These are phyloP conservation scores for Licmophora abbreviata DNA, from an alignment of 108 stramenopile genomes.

Conservation along the genomic window DNA sequence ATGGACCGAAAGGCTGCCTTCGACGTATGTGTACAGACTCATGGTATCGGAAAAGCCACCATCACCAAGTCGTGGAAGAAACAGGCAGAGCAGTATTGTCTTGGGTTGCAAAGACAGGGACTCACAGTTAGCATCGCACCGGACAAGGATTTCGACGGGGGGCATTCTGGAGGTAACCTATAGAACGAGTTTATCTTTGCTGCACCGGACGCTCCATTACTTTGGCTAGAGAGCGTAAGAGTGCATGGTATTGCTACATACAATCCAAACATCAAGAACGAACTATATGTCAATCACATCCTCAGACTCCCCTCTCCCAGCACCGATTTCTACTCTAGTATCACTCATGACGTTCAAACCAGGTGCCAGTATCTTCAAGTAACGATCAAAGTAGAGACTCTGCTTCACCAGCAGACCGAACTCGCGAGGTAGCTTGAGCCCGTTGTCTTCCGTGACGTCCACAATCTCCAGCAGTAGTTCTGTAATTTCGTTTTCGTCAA, in stretches of 20 bases:
- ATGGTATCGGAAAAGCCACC: slow-evolving; percentile 88
- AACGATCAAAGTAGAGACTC: slow-evolving; percentile 94
- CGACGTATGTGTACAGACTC: slow-evolving; percentile 86
- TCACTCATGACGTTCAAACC: slow-evolving; percentile 65
- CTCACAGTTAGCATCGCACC: slow-evolving; percentile 92
- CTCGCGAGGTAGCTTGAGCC: slow-evolving; percentile 90
- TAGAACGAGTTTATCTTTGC: slow-evolving; percentile 8
- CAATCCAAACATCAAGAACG: too few relatives aligned
- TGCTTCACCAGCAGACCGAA: slow-evolving; percentile 96
- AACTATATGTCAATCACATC: too few relatives aligned
- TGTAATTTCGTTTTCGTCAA: slow-evolving; percentile 87
- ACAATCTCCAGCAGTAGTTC: slow-evolving; percentile 83
- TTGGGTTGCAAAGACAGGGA: slow-evolving; percentile 84
- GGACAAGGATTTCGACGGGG: slow-evolving; percentile 77
- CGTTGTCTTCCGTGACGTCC: slow-evolving; percentile 86
- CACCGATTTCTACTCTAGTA: too few relatives aligned
- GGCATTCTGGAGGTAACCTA: slow-evolving; percentile 51
- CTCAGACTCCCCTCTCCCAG: too few relatives aligned
- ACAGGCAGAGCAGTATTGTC: slow-evolving; percentile 83
- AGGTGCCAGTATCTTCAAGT: slow-evolving; percentile 90
- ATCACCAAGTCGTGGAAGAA: slow-evolving; percentile 88
- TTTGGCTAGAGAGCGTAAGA: background rate
- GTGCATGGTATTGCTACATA: too few relatives aligned
- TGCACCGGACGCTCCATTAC: background rate
- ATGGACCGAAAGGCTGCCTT: slow-evolving; percentile 82